phyloP scores from a whole-genome alignment of 768 basidiomycete genomes.

The Pulveroboletus sp. region DNA sequence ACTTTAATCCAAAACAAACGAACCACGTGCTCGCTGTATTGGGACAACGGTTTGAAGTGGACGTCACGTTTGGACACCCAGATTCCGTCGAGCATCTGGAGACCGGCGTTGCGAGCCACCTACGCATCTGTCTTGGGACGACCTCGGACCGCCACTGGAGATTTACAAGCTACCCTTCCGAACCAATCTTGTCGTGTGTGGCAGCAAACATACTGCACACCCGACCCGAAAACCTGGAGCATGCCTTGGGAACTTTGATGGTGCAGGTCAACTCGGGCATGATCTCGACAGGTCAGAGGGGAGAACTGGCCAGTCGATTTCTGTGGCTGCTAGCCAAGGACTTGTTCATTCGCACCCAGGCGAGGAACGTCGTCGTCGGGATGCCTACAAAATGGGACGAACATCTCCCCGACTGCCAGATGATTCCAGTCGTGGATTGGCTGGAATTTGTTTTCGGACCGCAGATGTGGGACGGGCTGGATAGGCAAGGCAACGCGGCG shows the following conservation, averaged over 20 bases:
- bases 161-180: slow-evolving; percentile 14
- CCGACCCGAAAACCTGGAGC: background rate
- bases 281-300: slow-evolving; percentile 2
- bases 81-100: slow-evolving; percentile 2
- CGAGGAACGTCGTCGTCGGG: background rate
- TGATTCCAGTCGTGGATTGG: too few relatives aligned
- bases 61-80: slow-evolving; percentile 3
- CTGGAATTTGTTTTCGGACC: slow-evolving; percentile 9
- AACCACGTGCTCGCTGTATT: background rate
- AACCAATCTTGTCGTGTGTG: slow-evolving; percentile 13
- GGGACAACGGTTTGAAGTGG: slow-evolving; percentile 3
- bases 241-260: background rate
- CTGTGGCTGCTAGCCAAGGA: slow-evolving; percentile 8
- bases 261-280: slow-evolving; percentile 5
- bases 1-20: background rate
- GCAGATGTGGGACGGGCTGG: background rate
- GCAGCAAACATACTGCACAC: slow-evolving; percentile 3
- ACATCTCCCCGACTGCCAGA: too few relatives aligned
- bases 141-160: slow-evolving; percentile 8
- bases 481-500: background rate
- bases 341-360: background rate
- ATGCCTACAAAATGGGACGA: slow-evolving; percentile 2
- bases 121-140: slow-evolving; percentile 6
- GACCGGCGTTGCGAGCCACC: slow-evolving; percentile 9
- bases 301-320: slow-evolving; percentile 2